These are phyloP conservation scores for Thelonectria olida DNA, from an alignment of 2,329 filamentous ascomycete genomes.

Conservation along the genomic window DNA sequence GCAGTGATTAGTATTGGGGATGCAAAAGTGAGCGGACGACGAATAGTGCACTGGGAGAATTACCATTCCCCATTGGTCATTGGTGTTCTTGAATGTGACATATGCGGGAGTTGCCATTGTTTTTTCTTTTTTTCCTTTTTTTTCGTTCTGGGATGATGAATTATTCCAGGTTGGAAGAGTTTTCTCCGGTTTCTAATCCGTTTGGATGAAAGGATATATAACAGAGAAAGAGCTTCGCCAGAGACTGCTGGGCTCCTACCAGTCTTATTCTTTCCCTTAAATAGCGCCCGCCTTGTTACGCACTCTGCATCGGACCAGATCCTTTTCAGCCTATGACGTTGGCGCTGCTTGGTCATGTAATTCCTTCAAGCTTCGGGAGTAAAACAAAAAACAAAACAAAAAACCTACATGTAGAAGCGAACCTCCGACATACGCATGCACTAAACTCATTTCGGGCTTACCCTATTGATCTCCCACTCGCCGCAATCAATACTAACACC, in stretches of 20 bases:
- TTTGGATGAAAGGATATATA: neutral
- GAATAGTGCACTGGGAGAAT: neutral
- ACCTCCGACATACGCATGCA: neutral
- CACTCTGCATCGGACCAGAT: neutral
- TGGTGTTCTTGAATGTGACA: conserved; percentile 1
- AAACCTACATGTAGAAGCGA: too few species aligned
- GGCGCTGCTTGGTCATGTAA: neutral
- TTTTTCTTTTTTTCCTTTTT: too few species aligned
- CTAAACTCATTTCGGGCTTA: neutral
- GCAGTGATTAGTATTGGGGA: neutral
- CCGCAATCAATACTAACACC: too few species aligned
- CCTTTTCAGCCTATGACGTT: neutral
- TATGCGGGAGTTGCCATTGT: neutral
- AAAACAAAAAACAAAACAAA: too few species aligned
- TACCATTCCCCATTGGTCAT: neutral
- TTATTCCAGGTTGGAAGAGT: neutral
- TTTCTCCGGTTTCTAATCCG: too few species aligned
- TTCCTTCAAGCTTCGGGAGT: neutral
- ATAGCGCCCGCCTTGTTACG: neutral
- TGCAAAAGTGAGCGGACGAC: neutral
- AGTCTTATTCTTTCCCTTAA: neutral
- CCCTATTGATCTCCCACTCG: neutral
- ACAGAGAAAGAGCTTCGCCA: neutral
- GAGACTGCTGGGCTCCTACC: neutral
- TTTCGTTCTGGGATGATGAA: neutral